These are phyloP conservation scores for Lonicera japonica DNA, from an alignment of 129 eudicot species.

Conservation along the genomic window DNA sequence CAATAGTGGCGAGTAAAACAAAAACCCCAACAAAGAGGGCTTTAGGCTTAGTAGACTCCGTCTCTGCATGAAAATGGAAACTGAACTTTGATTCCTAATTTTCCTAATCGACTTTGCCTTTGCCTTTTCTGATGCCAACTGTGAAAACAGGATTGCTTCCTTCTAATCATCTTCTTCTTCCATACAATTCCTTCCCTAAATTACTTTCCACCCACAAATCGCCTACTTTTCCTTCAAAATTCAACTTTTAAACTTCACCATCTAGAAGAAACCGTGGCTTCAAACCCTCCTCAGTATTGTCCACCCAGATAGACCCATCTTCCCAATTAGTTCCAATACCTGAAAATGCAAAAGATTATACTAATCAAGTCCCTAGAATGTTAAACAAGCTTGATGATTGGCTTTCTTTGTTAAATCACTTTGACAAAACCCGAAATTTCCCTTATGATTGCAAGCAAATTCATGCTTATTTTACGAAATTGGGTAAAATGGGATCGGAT, in stretches of 20 bases:
- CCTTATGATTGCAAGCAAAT: conserved; percentile 17
- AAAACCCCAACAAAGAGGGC: too few species aligned
- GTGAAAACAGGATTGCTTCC: conserved; percentile 9
- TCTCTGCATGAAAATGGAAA: too few species aligned
- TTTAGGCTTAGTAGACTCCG: too few species aligned
- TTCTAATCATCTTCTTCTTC: conserved; percentile 7
- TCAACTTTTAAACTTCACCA: conserved; percentile 10
- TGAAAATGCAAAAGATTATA: neutral
- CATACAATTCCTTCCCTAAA: neutral
- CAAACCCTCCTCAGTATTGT: neutral
- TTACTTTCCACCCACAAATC: neutral
- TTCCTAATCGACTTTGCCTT: neutral
- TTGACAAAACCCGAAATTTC: neutral
- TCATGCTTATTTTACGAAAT: conserved; percentile 20
- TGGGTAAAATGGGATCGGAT: conserved; percentile 13
- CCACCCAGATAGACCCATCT: conserved; percentile 10
- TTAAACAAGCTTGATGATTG: neutral
- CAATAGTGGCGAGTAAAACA: too few species aligned
- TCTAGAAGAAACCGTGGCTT: conserved; percentile 2
- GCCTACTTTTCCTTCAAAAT: neutral
- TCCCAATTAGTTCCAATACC: neutral
- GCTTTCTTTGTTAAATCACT: neutral
- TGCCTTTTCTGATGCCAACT: neutral
- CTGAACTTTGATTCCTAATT: too few species aligned
- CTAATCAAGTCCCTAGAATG: neutral